These are phyloP conservation scores for Ganoderma lucidum DNA, from an alignment of 1,284 basidiomycete genomes.

Conservation along the genomic window DNA sequence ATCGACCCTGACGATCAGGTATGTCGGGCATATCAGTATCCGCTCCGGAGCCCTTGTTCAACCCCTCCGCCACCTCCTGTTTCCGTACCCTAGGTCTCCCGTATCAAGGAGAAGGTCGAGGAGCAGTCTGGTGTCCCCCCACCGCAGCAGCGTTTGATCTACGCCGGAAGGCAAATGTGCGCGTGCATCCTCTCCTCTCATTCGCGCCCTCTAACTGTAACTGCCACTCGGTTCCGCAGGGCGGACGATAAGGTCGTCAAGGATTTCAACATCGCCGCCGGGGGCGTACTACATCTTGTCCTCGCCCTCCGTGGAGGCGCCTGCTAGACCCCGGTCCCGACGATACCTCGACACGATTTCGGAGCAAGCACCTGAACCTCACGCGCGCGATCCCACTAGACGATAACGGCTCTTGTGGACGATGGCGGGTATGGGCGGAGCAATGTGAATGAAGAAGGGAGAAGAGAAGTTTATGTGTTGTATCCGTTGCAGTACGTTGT, in stretches of 20 bases:
- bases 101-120: conserved; percentile 99
- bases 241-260: conserved; percentile 89
- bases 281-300: conserved; percentile 91
- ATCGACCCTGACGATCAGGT: conserved; percentile 94
- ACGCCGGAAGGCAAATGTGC: conserved; percentile 94
- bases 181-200: conserved; percentile 43
- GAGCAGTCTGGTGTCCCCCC: conserved; percentile 99
- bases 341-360: background rate
- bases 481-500: conserved; percentile 29
- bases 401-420: background rate
- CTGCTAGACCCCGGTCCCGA: conserved; percentile 33
- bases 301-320: conserved; percentile 89
- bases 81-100: conserved; percentile 70
- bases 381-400: background rate
- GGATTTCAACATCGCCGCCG: conserved; percentile 84
- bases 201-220: conserved; percentile 6
- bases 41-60: background rate
- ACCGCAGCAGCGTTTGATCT: conserved; percentile 96
- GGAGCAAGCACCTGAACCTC: background rate
- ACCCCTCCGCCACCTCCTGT: background rate
- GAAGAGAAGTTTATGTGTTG: conserved; percentile 21
- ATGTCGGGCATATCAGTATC: conserved; percentile 34
- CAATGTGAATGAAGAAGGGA: conserved; percentile 5
- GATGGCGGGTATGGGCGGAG: background rate
- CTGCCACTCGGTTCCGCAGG: conserved; percentile 44